These are phyloP conservation scores for Tylopilus subfusipes DNA, from an alignment of 768 basidiomycete genomes.

Conservation along the genomic window DNA sequence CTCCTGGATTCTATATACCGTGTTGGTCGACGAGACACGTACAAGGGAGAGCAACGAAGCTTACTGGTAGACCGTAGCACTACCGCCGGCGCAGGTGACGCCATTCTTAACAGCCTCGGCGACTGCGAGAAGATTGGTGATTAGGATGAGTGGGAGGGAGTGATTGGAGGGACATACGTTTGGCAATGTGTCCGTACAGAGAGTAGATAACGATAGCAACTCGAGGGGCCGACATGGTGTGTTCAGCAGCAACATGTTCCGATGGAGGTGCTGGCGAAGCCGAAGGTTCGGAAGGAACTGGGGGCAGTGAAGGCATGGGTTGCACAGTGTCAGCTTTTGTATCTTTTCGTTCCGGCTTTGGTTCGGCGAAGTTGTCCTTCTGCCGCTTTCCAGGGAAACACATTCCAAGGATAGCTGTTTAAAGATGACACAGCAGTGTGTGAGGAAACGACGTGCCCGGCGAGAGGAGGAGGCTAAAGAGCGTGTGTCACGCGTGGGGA, in stretches of 20 bases:
- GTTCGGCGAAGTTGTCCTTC: slow-evolving; percentile 32
- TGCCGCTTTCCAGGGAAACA: slow-evolving; percentile 40
- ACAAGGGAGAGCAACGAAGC: slow-evolving; percentile 7
- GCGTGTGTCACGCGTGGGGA: slow-evolving; percentile 26
- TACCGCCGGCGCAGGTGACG: slow-evolving; percentile 41
- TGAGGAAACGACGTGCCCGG: slow-evolving; percentile 6
- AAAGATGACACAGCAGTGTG: neutral
- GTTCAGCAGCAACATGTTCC: neutral
- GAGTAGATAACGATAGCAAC: slow-evolving; percentile 49
- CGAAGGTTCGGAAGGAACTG: neutral
- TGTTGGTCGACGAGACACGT: neutral
- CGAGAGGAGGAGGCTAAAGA: neutral
- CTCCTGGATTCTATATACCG: slow-evolving; percentile 61
- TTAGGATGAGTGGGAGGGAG: neutral
- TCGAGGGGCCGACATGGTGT: slow-evolving; percentile 28
- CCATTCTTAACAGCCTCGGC: slow-evolving; percentile 39
- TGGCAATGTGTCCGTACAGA: slow-evolving; percentile 48
- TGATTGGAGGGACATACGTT: slow-evolving; percentile 32
- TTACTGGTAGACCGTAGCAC: slow-evolving; percentile 45
- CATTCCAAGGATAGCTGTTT: slow-evolving; percentile 22
- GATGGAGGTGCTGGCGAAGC: neutral
- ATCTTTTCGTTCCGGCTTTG: slow-evolving; percentile 13
- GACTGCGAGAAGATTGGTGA: slow-evolving; percentile 12
- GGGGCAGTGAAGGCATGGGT: slow-evolving; percentile 2
- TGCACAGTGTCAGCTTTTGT: slow-evolving; percentile 10